A percentile compares a stretch with the other conserved stretches of the same genome.
These are phyloP conservation scores for Crassisporium funariophilum DNA, from an alignment of 768 basidiomycete species.

Conservation along the genomic window DNA sequence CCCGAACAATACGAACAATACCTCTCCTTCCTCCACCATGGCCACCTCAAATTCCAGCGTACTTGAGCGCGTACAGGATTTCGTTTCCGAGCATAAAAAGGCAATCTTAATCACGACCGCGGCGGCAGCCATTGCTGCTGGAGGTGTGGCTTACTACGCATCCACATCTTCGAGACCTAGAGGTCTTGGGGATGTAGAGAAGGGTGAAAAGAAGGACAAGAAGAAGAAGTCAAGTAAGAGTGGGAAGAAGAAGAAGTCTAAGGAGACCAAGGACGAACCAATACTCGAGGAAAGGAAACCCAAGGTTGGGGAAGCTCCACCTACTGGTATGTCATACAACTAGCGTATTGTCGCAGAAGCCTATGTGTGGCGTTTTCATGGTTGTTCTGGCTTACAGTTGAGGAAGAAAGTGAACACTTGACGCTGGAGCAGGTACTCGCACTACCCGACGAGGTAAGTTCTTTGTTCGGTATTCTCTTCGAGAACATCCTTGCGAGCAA, in stretches of 20 bases:
- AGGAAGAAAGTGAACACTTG: slow-evolving; percentile 41
- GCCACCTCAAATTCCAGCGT: slow-evolving; percentile 21
- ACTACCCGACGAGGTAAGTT: slow-evolving; percentile 60
- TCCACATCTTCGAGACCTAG: slow-evolving; percentile 45
- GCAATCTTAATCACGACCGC: slow-evolving; percentile 71
- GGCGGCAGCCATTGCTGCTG: slow-evolving; percentile 68
- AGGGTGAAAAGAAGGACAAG: slow-evolving; percentile 44
- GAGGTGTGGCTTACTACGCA: slow-evolving; percentile 74
- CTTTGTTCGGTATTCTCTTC: not conserved
- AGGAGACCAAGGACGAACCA: slow-evolving; percentile 60
- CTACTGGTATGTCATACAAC: not conserved
- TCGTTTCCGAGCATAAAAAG: slow-evolving; percentile 78
- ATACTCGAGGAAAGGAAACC: slow-evolving; percentile 75
- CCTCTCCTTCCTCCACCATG: slow-evolving; percentile 3
- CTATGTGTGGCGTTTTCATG: slow-evolving; percentile 4
- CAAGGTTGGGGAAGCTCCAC: slow-evolving; percentile 35
- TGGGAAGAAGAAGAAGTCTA: slow-evolving; percentile 61
- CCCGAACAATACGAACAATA: no score
- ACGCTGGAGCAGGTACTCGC: slow-evolving; percentile 57
- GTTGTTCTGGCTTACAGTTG: slow-evolving; percentile 12
- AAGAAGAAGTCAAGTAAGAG: slow-evolving; percentile 50
- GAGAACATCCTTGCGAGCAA: not conserved
- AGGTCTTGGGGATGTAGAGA: slow-evolving; percentile 40
- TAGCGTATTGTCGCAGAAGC: slow-evolving; percentile 18
- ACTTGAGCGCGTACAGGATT: slow-evolving; percentile 64